A percentile compares a stretch with the other conserved stretches of the same genome.
Evolutionary conservation across 768 basidiomycete species (phyloP).

Genomic region (Agrocybe pediades): DNA sequence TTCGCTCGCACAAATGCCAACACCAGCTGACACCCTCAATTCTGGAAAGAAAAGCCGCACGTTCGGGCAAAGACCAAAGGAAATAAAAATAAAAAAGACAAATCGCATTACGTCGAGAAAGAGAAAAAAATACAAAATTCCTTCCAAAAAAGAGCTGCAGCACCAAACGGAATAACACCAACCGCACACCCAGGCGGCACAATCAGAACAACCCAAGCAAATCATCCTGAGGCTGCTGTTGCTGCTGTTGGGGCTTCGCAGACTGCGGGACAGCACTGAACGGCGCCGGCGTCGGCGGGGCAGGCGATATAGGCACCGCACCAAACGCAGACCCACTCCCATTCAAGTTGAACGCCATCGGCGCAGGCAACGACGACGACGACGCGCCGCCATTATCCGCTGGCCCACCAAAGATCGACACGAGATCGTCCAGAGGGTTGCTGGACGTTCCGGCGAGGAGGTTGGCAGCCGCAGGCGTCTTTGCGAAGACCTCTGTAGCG

Average conservation of each 20-base stretch:
- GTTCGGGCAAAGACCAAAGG: too few relatives aligned
- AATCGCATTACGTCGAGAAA: neutral
- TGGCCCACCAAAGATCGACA: constrained; percentile 82
- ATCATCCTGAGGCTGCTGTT: constrained; percentile 45
- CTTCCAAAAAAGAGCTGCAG: neutral
- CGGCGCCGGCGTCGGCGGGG: constrained; percentile 32
- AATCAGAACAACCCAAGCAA: constrained; percentile 53
- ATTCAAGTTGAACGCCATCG: constrained; percentile 17
- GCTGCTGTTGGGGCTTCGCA: constrained; percentile 24
- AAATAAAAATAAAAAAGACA: neutral
- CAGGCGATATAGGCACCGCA: constrained; percentile 17
- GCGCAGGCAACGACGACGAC: constrained; percentile 17
- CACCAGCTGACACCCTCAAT: too few relatives aligned
- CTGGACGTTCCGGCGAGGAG: constrained; percentile 77
- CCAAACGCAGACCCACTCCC: constrained; percentile 12
- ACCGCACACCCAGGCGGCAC: neutral
- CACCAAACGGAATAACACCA: neutral
- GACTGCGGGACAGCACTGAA: constrained; percentile 2
- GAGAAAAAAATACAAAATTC: neutral
- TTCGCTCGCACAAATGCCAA: too few relatives aligned
- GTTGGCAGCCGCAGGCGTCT: constrained; percentile 73
- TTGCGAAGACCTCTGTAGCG: constrained; percentile 71
- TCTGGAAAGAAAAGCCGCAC: too few relatives aligned
- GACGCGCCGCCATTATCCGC: constrained; percentile 31
- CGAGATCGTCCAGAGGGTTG: constrained; percentile 92